phyloP scores from a whole-genome alignment of 139 green algal species.

The Chlorella sp. region DNA sequence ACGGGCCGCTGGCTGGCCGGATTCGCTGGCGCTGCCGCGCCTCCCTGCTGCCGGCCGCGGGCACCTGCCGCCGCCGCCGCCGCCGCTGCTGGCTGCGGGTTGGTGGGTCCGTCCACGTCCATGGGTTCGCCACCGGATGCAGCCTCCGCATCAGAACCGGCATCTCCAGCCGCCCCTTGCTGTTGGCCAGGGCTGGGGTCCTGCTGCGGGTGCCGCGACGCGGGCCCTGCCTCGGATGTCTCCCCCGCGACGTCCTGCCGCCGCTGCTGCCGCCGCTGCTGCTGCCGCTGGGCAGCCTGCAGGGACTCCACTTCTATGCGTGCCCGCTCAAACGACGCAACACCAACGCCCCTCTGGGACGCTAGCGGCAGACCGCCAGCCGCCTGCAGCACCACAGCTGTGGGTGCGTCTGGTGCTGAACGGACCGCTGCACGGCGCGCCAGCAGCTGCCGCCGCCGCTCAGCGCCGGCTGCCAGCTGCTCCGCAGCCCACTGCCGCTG shows the following conservation, averaged over 20 bases:
- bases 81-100: neutral
- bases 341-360: neutral
- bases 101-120: neutral
- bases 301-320: no score
- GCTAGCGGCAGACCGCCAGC: neutral
- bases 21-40: neutral
- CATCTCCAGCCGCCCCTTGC: no score
- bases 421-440: neutral
- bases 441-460: neutral
- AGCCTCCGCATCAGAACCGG: no score
- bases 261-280: neutral
- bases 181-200: no score
- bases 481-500: neutral
- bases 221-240: neutral
- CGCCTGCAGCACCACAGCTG: neutral
- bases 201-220: no score
- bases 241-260: neutral
- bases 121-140: neutral
- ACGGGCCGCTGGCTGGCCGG: neutral
- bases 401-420: no score
- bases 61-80: neutral
- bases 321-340: neutral
- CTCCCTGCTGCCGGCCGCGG: neutral
- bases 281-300: neutral
- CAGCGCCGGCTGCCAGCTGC: neutral